These are phyloP conservation scores for Colletotrichum tabaci DNA, from an alignment of 2,329 filamentous ascomycete species.

Conservation along the genomic window DNA sequence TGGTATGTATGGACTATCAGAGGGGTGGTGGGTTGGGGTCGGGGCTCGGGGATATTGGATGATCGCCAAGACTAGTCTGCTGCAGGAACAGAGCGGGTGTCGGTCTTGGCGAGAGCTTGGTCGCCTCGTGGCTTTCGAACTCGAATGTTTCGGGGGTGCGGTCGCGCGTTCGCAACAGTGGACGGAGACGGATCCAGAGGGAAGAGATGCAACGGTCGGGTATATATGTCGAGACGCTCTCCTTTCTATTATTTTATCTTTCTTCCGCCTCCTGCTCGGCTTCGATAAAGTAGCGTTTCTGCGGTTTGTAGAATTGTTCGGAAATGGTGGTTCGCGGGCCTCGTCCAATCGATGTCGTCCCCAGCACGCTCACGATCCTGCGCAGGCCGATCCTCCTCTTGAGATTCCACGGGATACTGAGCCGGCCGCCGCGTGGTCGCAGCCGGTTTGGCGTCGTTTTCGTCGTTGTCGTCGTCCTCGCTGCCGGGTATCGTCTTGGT, in stretches of 20 bases:
- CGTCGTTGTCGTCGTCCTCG: constrained; percentile 15
- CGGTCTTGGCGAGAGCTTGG: constrained; percentile 37
- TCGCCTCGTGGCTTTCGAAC: constrained; percentile 28
- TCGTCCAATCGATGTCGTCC: neutral
- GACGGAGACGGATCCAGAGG: neutral
- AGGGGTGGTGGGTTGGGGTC: constrained; percentile 7
- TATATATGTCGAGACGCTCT: constrained; percentile 5
- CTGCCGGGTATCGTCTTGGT: neutral
- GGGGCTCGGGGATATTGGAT: neutral
- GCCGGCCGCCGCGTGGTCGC: constrained; percentile 16
- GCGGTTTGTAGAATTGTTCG: neutral
- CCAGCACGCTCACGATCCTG: constrained; percentile 15
- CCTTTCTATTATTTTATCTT: constrained; percentile 1
- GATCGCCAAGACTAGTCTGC: constrained; percentile 35
- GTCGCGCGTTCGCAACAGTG: constrained; percentile 14
- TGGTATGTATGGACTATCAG: constrained; percentile 12
- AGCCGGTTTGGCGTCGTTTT: neutral
- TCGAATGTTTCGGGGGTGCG: neutral
- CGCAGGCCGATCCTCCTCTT: constrained; percentile 38
- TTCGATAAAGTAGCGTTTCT: neutral
- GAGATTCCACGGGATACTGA: constrained; percentile 28
- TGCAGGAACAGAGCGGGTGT: constrained; percentile 39
- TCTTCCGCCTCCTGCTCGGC: too few species aligned
- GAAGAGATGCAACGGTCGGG: neutral
- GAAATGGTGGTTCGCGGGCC: constrained; percentile 6